phyloP scores from a whole-genome alignment of 2,329 filamentous ascomycete genomes.

The Diaporthe ilicicola region DNA sequence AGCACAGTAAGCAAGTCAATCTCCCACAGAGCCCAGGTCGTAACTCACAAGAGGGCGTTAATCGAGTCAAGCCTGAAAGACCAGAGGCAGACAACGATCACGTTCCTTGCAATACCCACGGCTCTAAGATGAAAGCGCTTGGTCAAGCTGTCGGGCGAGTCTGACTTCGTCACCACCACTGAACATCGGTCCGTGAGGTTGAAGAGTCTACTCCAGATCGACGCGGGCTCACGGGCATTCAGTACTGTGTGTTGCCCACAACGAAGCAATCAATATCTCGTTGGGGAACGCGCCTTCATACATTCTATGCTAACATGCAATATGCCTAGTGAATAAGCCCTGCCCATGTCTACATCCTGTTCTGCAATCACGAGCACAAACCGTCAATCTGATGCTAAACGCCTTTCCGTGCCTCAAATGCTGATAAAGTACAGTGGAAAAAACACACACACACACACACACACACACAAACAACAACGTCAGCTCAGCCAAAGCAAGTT shows the following conservation, averaged over 20 bases:
- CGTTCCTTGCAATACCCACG: too few relatives aligned
- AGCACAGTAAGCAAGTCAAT: background rate
- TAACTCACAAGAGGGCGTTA: background rate
- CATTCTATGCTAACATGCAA: background rate
- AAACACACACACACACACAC: background rate
- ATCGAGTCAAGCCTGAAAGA: too few relatives aligned
- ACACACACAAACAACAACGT: background rate
- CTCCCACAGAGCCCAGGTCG: background rate
- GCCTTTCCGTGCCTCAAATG: slow-evolving; percentile 14
- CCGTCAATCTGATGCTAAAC: background rate
- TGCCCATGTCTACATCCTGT: background rate
- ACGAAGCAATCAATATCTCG: background rate
- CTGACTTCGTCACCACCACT: too few relatives aligned
- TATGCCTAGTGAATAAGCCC: background rate
- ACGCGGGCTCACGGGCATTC: too few relatives aligned
- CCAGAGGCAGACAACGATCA: background rate
- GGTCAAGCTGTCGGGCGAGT: too few relatives aligned
- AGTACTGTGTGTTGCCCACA: too few relatives aligned
- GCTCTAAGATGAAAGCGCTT: too few relatives aligned
- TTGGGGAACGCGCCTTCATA: background rate
- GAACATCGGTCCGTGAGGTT: too few relatives aligned
- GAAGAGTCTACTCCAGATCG: too few relatives aligned
- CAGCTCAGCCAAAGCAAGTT: slow-evolving; percentile 66
- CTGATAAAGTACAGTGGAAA: background rate
- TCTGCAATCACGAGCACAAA: background rate